Percentiles rank a stretch among this genome's conserved stretches.
Evolutionary conservation across 2,329 filamentous ascomycete genomes (phyloP).

Genomic region (Botrytis sinoallii): DNA sequence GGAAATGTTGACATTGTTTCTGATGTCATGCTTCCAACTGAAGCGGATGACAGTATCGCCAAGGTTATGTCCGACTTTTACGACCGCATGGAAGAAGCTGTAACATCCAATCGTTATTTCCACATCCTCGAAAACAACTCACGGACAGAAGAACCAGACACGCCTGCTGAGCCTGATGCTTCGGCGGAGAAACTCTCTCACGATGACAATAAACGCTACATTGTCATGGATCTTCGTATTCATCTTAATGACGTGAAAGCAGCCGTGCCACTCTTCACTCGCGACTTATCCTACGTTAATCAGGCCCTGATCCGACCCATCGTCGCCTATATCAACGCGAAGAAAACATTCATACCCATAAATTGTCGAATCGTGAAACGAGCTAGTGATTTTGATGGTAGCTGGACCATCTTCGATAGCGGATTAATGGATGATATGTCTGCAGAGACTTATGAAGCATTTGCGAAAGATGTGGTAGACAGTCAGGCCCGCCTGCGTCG

Average conservation of each 20-base stretch:
- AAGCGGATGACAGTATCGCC: constrained; percentile 81
- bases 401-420: constrained; percentile 92
- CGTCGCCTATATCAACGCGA: constrained; percentile 96
- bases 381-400: constrained; percentile 84
- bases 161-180: constrained; percentile 30
- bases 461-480: constrained; percentile 86
- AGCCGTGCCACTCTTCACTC: constrained; percentile 87
- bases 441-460: constrained; percentile 91
- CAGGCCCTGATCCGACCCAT: constrained; percentile 93
- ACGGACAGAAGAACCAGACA: constrained; percentile 34
- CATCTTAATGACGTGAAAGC: constrained; percentile 94
- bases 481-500: constrained; percentile 80
- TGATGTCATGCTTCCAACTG: constrained; percentile 89
- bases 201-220: constrained; percentile 67
- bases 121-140: constrained; percentile 53
- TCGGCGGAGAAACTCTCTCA: constrained; percentile 32
- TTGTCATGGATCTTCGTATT: constrained; percentile 93
- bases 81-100: constrained; percentile 89
- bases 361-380: constrained; percentile 92
- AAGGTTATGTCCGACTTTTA: constrained; percentile 98
- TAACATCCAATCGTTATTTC: constrained; percentile 71
- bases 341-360: constrained; percentile 92
- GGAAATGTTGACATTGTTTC: constrained; percentile 96
- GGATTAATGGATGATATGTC: constrained; percentile 91
- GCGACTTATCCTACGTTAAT: constrained; percentile 90